Evolutionary conservation across 306 rosid species (phyloP).

Genomic region (Gastrolobium villosum): DNA sequence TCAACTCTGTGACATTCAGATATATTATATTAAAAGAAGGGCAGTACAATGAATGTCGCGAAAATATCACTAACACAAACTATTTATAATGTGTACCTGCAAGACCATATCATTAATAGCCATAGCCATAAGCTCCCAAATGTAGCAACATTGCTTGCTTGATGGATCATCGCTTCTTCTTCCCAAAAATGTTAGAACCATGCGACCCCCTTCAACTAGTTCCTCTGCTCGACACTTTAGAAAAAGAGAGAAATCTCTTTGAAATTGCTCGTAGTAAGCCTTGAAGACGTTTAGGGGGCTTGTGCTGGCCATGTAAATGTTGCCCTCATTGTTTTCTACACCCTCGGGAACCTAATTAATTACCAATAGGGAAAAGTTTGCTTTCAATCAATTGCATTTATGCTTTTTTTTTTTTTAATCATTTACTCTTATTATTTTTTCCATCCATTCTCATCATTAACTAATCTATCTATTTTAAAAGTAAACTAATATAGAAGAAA

Average conservation of each 20-base stretch:
- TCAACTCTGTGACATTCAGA: no score
- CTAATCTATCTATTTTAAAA: no score
- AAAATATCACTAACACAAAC: not conserved
- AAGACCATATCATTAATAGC: conserved; percentile 57
- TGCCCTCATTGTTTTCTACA: conserved; percentile 52
- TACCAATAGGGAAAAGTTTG: not conserved
- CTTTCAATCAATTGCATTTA: no score
- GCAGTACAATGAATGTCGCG: no score
- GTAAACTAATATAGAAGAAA: no score
- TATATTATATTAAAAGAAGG: no score
- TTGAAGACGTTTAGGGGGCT: conserved; percentile 52
- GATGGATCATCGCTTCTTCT: conserved; percentile 57
- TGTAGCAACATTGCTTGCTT: conserved; percentile 52
- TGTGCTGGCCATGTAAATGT: conserved; percentile 49
- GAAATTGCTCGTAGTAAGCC: conserved; percentile 55
- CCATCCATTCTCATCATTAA: no score
- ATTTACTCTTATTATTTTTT: no score
- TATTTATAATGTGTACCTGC: conserved; percentile 25
- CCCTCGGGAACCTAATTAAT: conserved; percentile 56
- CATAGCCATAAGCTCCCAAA: conserved; percentile 57
- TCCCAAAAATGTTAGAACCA: conserved; percentile 62
- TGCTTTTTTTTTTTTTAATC: no score
- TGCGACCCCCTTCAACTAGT: conserved; percentile 49
- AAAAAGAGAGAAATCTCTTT: conserved; percentile 53
- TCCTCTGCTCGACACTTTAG: conserved; percentile 57